Evolutionary conservation across 441 rosid genomes (phyloP), one percentile per base, ranked within the genome.

Genomic region (Mallotus japonicus): DNA sequence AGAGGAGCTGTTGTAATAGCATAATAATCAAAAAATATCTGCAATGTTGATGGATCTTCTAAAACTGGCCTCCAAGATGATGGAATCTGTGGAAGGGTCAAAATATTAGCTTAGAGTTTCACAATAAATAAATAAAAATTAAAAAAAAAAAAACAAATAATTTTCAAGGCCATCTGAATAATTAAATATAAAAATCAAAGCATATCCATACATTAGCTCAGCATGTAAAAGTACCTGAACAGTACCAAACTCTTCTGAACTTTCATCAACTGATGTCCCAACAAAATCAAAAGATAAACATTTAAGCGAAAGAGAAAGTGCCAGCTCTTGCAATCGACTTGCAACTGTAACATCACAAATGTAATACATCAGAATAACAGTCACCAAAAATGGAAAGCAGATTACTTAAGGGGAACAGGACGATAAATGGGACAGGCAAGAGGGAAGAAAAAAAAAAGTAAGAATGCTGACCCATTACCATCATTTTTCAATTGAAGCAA

Each of bases 221-320:
- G 60, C 28, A 55, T 10, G 54, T 14, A 66, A 63, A 80, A 62
- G 57, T 83, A 92, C 99, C 99, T 93, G 99, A 79, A 96, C 93
- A 42, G 98, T 93, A 76, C 98, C 99, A 85, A 93, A 93, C 83
- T 96, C 99, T 79, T 93, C 98, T 57, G 99, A 92, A 73, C 98
- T 92, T 88, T 96, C 99, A 83, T 96, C 99, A 76, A 88, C 84
- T 62, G 97, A 88, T 68, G 99, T 93, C 82, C 99, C 98, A 82
- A 88, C 96, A 82, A 96, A 96, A 85, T 96, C 98, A 83, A 90
- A 96, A 32, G 99, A 96, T 69, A 93, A 87, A 77, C 99, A 96
- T 86, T 89, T 90, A 69, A 92, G 90, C 0, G 98, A 86, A 79
- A 96, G 98, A 67, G 99, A 92, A 73, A 96, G 93, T 12, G 97